These are phyloP conservation scores for Psophocarpus tetragonolobus DNA, from an alignment of 306 rosid genomes.

Conservation along the genomic window DNA sequence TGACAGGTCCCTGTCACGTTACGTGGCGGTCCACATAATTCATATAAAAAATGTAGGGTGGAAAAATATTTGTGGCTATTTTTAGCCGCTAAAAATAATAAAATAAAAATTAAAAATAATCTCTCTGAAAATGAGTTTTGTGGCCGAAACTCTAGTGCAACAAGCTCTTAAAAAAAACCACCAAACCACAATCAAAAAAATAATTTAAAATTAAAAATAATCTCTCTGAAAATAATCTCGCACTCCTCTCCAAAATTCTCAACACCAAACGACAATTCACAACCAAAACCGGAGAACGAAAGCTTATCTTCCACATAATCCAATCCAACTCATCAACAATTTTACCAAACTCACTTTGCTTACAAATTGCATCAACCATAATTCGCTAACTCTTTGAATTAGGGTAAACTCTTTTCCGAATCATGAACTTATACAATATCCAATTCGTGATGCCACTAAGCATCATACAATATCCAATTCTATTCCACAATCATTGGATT, in stretches of 20 bases:
- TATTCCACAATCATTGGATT: neutral
- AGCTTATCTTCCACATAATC: slow-evolving; percentile 48
- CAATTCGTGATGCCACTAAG: slow-evolving; percentile 13
- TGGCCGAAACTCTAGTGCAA: slow-evolving; percentile 74
- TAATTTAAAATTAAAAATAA: too few species aligned
- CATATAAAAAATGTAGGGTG: too few species aligned
- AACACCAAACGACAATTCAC: slow-evolving; percentile 59
- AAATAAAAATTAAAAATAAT: too few species aligned
- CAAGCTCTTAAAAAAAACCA: slow-evolving; percentile 66
- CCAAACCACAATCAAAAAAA: too few species aligned
- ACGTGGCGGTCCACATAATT: too few species aligned
- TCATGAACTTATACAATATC: too few species aligned
- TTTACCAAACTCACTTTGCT: slow-evolving; percentile 66
- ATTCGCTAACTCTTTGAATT: slow-evolving; percentile 48
- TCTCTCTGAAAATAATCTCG: slow-evolving; percentile 35
- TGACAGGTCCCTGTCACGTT: too few species aligned
- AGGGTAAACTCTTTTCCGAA: slow-evolving; percentile 56
- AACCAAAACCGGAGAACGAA: slow-evolving; percentile 55
- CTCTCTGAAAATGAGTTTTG: too few species aligned
- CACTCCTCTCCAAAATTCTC: slow-evolving; percentile 51
- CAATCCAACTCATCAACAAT: slow-evolving; percentile 53
- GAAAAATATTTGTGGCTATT: too few species aligned
- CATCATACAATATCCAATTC: neutral
- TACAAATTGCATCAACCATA: slow-evolving; percentile 70
- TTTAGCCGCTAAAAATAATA: too few species aligned